These are phyloP conservation scores for Corylus americana DNA, from an alignment of 306 rosid species.

Conservation along the genomic window DNA sequence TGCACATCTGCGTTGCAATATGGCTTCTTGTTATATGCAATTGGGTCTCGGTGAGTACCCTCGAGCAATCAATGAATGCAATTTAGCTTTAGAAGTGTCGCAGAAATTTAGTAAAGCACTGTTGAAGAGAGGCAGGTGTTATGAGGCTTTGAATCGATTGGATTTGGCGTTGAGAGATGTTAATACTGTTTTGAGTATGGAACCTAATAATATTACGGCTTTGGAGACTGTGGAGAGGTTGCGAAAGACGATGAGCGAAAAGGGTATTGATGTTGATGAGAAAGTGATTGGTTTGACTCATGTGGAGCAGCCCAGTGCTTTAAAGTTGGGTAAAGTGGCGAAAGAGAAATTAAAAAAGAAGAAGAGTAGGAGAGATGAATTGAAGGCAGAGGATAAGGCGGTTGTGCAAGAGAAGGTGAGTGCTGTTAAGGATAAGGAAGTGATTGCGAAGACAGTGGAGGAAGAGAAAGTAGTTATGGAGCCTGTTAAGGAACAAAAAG, in stretches of 20 bases:
- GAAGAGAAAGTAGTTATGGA: constrained; percentile 33
- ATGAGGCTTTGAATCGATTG: constrained; percentile 67
- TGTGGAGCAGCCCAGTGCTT: constrained; percentile 35
- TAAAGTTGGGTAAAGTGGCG: constrained; percentile 54
- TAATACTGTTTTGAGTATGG: constrained; percentile 54
- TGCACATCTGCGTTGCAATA: constrained; percentile 66
- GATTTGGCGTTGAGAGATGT: constrained; percentile 86
- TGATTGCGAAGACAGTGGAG: constrained; percentile 36
- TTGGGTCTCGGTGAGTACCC: constrained; percentile 84
- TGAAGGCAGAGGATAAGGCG: constrained; percentile 47
- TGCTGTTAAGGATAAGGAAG: constrained; percentile 42
- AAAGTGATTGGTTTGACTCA: constrained; percentile 55
- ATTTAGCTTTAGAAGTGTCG: constrained; percentile 63
- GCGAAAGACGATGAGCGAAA: constrained; percentile 53
- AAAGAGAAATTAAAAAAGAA: constrained; percentile 65
- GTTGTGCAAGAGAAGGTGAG: constrained; percentile 49
- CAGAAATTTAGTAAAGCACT: constrained; percentile 70
- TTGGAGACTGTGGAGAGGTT: constrained; percentile 68
- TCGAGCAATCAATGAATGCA: constrained; percentile 78
- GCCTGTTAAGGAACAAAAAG: constrained; percentile 44
- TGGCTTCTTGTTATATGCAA: constrained; percentile 87
- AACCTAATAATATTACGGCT: constrained; percentile 64
- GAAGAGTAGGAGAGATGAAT: constrained; percentile 46
- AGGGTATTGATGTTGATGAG: constrained; percentile 62
- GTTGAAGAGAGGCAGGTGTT: constrained; percentile 69